These are phyloP conservation scores for Orbilia quercus DNA, from an alignment of 2,329 filamentous ascomycete species.

Conservation along the genomic window DNA sequence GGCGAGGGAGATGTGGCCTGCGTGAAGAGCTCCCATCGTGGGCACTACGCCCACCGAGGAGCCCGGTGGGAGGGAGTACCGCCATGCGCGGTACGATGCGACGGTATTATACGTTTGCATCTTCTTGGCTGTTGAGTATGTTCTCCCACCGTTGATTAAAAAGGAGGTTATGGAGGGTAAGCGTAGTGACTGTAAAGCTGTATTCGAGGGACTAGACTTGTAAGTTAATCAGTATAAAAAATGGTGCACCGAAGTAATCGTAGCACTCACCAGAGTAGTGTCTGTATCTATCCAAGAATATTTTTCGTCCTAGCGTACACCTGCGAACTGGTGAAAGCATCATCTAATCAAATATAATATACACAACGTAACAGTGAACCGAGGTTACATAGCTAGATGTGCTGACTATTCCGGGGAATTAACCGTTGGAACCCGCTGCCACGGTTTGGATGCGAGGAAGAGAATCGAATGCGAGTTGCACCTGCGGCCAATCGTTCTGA, in stretches of 20 bases:
- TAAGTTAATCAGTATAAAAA: conserved; percentile 39
- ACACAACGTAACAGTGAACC: not conserved
- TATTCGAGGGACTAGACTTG: conserved; percentile 36
- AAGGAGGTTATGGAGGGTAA: not conserved
- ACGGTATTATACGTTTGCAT: conserved; percentile 77
- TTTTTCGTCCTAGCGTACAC: conserved; percentile 23
- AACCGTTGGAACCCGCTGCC: conserved; percentile 7
- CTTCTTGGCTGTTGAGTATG: conserved; percentile 68
- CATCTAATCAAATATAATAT: conserved; percentile 14
- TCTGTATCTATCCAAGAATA: conserved; percentile 12
- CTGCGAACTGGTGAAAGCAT: conserved; percentile 15
- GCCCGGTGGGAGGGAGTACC: conserved; percentile 73
- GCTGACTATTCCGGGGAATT: conserved; percentile 21
- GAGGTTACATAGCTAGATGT: conserved; percentile 25
- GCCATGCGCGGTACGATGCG: conserved; percentile 75
- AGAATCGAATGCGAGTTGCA: conserved; percentile 2
- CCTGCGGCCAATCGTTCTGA: conserved; percentile 31
- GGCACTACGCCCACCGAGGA: conserved; percentile 87
- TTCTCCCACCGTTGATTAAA: not conserved
- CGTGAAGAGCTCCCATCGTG: conserved; percentile 97
- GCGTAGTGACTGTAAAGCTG: conserved; percentile 7
- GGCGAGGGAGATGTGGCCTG: conserved; percentile 86
- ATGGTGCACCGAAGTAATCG: not conserved
- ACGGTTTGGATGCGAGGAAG: conserved; percentile 10
- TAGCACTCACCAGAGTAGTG: conserved; percentile 17